These are phyloP conservation scores for Apiospora pterosperma DNA, from an alignment of 2,329 filamentous ascomycete species.

Conservation along the genomic window DNA sequence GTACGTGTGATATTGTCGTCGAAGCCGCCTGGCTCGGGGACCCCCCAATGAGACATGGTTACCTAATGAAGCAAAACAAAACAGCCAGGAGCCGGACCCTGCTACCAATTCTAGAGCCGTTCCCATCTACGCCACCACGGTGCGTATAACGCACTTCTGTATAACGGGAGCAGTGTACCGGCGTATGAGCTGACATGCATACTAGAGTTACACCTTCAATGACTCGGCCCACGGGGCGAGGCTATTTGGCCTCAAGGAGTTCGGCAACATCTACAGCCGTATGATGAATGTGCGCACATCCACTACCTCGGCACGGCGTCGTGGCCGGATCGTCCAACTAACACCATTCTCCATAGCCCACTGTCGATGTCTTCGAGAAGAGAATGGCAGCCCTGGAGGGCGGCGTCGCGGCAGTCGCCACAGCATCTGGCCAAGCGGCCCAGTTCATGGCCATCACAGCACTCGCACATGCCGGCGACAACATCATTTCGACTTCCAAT, in stretches of 20 bases:
- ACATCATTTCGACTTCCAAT: slow-evolving; percentile 88
- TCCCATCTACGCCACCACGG: slow-evolving; percentile 92
- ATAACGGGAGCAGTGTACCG: not conserved
- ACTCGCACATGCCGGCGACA: slow-evolving; percentile 85
- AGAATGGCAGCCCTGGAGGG: slow-evolving; percentile 93
- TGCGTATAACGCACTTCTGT: slow-evolving; percentile 23
- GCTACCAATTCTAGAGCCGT: slow-evolving; percentile 85
- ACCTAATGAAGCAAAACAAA: slow-evolving; percentile 2
- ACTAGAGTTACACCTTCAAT: slow-evolving; percentile 85
- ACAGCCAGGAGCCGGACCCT: slow-evolving; percentile 74
- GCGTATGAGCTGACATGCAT: slow-evolving; percentile 12
- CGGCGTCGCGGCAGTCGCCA: slow-evolving; percentile 79
- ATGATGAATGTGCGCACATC: slow-evolving; percentile 74
- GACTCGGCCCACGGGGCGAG: slow-evolving; percentile 93
- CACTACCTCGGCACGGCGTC: slow-evolving; percentile 3
- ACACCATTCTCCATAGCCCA: slow-evolving; percentile 58
- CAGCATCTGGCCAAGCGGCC: slow-evolving; percentile 82
- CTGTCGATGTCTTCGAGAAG: slow-evolving; percentile 94
- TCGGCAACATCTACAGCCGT: slow-evolving; percentile 96
- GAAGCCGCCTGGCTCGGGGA: slow-evolving; percentile 9
- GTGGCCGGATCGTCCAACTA: not conserved
- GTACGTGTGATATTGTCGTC: slow-evolving; percentile 42
- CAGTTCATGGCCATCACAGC: slow-evolving; percentile 88
- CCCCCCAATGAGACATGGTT: not conserved
- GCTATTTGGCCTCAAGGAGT: slow-evolving; percentile 94